Conservation (phyloP, 306 rosid species). For the Carpinus viminea region DNA sequence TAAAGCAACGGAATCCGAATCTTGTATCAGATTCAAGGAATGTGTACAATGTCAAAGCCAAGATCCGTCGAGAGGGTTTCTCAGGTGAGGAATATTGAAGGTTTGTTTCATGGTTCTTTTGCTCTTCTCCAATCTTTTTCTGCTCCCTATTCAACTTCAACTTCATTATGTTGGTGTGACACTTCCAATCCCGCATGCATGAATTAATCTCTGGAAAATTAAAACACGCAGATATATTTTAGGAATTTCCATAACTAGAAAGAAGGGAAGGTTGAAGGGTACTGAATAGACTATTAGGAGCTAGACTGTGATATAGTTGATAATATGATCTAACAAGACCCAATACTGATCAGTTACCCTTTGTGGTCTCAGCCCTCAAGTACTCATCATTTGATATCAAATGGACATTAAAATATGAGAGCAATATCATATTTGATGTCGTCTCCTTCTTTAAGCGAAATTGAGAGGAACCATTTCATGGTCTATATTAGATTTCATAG, state of each 20-base stretch:
- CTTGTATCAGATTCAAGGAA: not conserved
- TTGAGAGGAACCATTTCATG: too few relatives aligned
- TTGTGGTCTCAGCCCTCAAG: too few relatives aligned
- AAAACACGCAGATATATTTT: not conserved
- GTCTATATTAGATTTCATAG: too few relatives aligned
- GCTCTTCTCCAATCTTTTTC: not conserved
- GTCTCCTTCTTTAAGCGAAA: too few relatives aligned
- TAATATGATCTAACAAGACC: not conserved
- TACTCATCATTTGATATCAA: too few relatives aligned
- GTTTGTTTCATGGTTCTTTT: not conserved
- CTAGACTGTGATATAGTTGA: not conserved
- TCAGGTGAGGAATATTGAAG: not conserved
- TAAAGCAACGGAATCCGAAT: not conserved
- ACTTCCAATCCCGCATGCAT: not conserved
- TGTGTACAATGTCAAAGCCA: not conserved
- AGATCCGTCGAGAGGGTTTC: not conserved
- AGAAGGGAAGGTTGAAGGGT: not conserved
- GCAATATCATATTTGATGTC: too few relatives aligned
- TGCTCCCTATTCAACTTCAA: not conserved
- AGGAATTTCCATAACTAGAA: not conserved
- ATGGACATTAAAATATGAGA: too few relatives aligned
- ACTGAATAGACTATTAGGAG: not conserved
- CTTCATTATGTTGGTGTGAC: not conserved
- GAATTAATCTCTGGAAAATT: not conserved
- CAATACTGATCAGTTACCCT: too few relatives aligned